Percentiles rank a stretch among this genome's conserved stretches.
Conservation (phyloP, 345 rosid genomes). For the Linum trigynum region DNA sequence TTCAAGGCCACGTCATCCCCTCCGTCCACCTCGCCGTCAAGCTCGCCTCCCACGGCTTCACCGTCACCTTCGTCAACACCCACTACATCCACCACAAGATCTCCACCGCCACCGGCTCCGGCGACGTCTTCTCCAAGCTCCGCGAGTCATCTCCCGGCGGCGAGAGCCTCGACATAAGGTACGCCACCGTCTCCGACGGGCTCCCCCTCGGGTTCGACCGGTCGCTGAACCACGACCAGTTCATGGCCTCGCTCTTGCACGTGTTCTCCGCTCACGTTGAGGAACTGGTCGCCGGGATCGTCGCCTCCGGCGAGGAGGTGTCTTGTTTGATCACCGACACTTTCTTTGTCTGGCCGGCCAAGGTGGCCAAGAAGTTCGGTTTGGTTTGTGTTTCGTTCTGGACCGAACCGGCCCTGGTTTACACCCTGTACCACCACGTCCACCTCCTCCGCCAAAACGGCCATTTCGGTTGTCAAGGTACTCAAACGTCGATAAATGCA, state of each 20-base stretch:
- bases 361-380: constrained; percentile 49
- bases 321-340: constrained; percentile 60
- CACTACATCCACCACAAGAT: constrained; percentile 51
- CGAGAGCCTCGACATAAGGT: constrained; percentile 53
- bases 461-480: constrained; percentile 54
- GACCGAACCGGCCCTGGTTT: constrained; percentile 72
- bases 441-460: constrained; percentile 57
- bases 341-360: constrained; percentile 59
- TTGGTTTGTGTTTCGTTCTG: constrained; percentile 64
- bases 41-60: constrained; percentile 68
- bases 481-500: too few relatives aligned
- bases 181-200: constrained; percentile 66
- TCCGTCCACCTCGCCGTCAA: constrained; percentile 53
- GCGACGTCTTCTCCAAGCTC: constrained; percentile 40
- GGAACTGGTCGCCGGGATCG: constrained; percentile 35
- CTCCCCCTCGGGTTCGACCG: constrained; percentile 58
- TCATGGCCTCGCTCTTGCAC: constrained; percentile 37
- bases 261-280: constrained; percentile 60
- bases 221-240: constrained; percentile 66
- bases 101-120: constrained; percentile 15
- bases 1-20: constrained; percentile 78
- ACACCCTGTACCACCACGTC: constrained; percentile 55
- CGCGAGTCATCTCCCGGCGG: constrained; percentile 23
- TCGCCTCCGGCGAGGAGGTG: constrained; percentile 18
- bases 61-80: constrained; percentile 65